Evolutionary conservation across 352 stramenopile genomes (phyloP), one percentile per base, ranked within the genome.

Genomic region (Globisporangium echinulatum): DNA sequence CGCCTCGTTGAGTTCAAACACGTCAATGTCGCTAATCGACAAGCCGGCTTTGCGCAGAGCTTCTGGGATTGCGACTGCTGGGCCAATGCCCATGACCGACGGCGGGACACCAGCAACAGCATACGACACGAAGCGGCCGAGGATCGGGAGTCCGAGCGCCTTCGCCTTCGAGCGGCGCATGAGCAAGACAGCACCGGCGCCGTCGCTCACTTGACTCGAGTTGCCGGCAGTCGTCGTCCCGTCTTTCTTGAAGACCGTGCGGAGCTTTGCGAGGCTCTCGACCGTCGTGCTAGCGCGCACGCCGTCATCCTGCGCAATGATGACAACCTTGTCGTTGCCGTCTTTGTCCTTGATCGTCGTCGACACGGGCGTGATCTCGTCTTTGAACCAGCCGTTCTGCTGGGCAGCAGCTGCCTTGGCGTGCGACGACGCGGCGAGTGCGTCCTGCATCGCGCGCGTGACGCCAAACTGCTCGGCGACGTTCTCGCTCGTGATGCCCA

Each of bases 1-100:
- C 37, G 90, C 90, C 67, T 97, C 90, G 69, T 97, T 97, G 63
- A 97, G 89, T 72, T 97, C 90, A 62, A 88, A 96, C 7, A 96
- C 70, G 62, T 96, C 90, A 53, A 97, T 92, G 64, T 97, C 73
- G 58, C 82, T 73, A 36, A 84, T 61, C 47, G 68, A 70, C 63
- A 95, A 64, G 40, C 62, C 61, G 15, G 86, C 82, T 67, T 91
- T 87, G 55, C 86, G 71, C 49, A 95, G 58, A 7, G 79, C 80
- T 61, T 76, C 79, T 10, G 84, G 86, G 59, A 96, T 96, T 25
- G 88, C 88, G 36, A 81, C 74, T 9, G 81, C 79, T n/a, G 86
- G 86, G 19, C 82, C 85, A 50, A 96, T 81, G 62, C 87, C 88
- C 87, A 97, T 96, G 17, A 96, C 63, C 63, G 83, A 79, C n/a